Evolutionary conservation across 352 stramenopile species (phyloP).

Genomic region (Pythium myriotylum): DNA sequence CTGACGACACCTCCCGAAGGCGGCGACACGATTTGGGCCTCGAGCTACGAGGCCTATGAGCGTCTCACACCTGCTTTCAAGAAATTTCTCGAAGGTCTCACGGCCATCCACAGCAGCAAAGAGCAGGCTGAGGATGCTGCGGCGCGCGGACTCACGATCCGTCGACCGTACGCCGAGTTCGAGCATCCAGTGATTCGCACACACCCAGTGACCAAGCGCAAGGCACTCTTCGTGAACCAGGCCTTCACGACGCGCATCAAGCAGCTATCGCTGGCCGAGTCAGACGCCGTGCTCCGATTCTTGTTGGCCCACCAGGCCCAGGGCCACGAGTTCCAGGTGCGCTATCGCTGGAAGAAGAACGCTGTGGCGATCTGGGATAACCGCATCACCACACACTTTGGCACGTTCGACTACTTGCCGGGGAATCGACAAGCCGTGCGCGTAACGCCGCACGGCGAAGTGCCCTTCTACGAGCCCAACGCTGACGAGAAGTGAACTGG

Average conservation of each 20-base stretch:
- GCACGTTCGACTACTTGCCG: conserved; percentile 41
- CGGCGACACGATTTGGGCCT: conserved; percentile 47
- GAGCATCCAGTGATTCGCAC: conserved; percentile 46
- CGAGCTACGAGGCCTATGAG: conserved; percentile 48
- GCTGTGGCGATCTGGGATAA: conserved; percentile 39
- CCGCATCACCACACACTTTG: conserved; percentile 37
- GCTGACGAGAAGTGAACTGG: background rate
- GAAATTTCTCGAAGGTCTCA: conserved; percentile 41
- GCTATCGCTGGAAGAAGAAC: conserved; percentile 36
- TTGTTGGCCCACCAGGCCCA: conserved; percentile 32
- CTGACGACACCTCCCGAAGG: conserved; percentile 39
- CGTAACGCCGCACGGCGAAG: conserved; percentile 37
- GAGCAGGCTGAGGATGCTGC: conserved; percentile 37
- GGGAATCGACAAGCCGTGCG: conserved; percentile 37
- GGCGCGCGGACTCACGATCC: conserved; percentile 29
- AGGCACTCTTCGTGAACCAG: conserved; percentile 43
- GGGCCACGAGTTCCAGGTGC: conserved; percentile 41
- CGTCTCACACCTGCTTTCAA: conserved; percentile 39
- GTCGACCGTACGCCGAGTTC: conserved; percentile 38
- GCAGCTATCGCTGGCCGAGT: conserved; percentile 39
- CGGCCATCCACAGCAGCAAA: conserved; percentile 47
- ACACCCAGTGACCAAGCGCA: conserved; percentile 39
- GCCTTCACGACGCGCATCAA: conserved; percentile 43
- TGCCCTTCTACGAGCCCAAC: conserved; percentile 25
- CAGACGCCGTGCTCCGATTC: conserved; percentile 28